These are phyloP conservation scores for Nakazawaea molendinolei DNA, from an alignment of 805 yeast genomes.

Conservation along the genomic window DNA sequence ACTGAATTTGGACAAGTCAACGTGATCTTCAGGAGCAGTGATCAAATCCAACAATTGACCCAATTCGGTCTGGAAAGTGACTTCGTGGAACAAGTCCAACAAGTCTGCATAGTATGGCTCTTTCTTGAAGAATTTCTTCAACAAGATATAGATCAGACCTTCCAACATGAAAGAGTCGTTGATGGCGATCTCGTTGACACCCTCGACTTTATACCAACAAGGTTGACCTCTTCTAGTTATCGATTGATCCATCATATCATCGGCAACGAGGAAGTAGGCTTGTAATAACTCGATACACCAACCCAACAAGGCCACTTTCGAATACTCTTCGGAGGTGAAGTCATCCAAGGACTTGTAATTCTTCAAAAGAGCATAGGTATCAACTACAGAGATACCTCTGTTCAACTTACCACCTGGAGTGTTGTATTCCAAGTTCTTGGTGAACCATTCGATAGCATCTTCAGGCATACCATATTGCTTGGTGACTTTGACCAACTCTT, in stretches of 20 bases:
- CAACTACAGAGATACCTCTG: slow-evolving; percentile 93
- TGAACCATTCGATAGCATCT: slow-evolving; percentile 85
- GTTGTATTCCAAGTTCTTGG: slow-evolving; percentile 68
- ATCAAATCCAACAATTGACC: slow-evolving; percentile 94
- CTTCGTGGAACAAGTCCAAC: slow-evolving; percentile 92
- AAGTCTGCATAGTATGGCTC: slow-evolving; percentile 85
- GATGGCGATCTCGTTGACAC: slow-evolving; percentile 89
- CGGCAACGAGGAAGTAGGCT: slow-evolving; percentile 95
- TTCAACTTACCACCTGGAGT: slow-evolving; percentile 95
- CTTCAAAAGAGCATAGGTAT: slow-evolving; percentile 79
- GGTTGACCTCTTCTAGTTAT: slow-evolving; percentile 98
- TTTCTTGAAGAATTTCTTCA: slow-evolving; percentile 80
- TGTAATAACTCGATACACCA: slow-evolving; percentile 94
- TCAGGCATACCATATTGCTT: slow-evolving; percentile 71
- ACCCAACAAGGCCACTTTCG: slow-evolving; percentile 81
- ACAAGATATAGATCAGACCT: slow-evolving; percentile 82
- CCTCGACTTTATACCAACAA: slow-evolving; percentile 84
- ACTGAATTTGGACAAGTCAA: slow-evolving; percentile 82
- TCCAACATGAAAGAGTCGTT: slow-evolving; percentile 97
- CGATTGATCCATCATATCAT: slow-evolving; percentile 96
- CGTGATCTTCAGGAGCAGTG: slow-evolving; percentile 95
- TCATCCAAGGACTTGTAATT: slow-evolving; percentile 52
- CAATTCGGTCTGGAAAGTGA: slow-evolving; percentile 94
- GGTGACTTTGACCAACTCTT: slow-evolving; percentile 61
- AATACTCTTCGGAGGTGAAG: slow-evolving; percentile 62